A percentile compares a stretch with the other conserved stretches of the same genome.
phyloP scores from a whole-genome alignment of 2,329 filamentous ascomycete species.

The Lasiodiplodia sp. region DNA sequence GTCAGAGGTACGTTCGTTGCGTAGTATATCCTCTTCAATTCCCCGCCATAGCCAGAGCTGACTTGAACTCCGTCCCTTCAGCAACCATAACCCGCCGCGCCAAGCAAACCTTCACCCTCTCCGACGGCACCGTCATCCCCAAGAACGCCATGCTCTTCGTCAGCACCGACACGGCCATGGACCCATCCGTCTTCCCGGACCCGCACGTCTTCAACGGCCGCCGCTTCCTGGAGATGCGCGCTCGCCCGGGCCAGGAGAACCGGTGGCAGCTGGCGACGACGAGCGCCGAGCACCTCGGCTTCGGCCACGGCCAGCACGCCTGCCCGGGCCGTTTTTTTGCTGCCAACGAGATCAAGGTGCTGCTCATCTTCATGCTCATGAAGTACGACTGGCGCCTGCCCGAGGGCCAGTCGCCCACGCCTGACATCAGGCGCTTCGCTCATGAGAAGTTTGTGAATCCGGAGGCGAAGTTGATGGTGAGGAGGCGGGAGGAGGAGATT shows the following conservation, averaged over 20 bases:
- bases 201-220: neutral
- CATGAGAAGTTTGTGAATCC: neutral
- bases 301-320: conserved; percentile 43
- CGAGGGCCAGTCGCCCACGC: neutral
- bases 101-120: neutral
- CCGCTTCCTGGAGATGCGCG: conserved; percentile 19
- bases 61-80: neutral
- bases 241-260: conserved; percentile 34
- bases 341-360: conserved; percentile 44
- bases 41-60: no score
- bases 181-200: neutral
- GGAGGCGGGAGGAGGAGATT: conserved; percentile 2
- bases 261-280: conserved; percentile 32
- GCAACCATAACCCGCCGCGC: neutral
- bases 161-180: neutral
- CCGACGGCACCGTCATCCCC: conserved; percentile 11
- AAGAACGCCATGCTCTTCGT: neutral
- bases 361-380: conserved; percentile 33
- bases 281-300: conserved; percentile 31
- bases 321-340: conserved; percentile 46
- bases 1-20: neutral
- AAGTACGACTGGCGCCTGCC: conserved; percentile 8
- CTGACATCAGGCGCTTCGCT: neutral
- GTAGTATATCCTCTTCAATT: no score
- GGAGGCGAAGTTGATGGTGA: neutral